A percentile compares a stretch with the other conserved stretches of the same genome.
phyloP scores from a whole-genome alignment of 2,329 filamentous ascomycete genomes.

The Monosporascus sp. region DNA sequence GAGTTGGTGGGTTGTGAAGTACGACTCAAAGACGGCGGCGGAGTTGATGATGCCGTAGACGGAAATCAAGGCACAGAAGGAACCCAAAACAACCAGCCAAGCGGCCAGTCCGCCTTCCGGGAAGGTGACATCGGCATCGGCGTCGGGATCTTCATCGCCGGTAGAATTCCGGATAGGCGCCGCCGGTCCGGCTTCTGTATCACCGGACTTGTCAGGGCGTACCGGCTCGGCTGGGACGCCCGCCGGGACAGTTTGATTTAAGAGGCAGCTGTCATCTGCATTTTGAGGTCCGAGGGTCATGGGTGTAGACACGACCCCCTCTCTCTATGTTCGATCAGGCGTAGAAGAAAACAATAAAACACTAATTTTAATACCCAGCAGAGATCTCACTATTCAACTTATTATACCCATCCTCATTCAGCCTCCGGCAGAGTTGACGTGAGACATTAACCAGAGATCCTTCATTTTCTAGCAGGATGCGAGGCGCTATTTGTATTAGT shows the following conservation, averaged over 20 bases:
- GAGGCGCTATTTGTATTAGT: neutral
- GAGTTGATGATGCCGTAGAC: conserved; percentile 70
- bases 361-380: neutral
- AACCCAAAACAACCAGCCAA: conserved; percentile 75
- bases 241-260: conserved; percentile 25
- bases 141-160: neutral
- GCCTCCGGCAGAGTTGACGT: neutral
- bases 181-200: neutral
- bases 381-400: neutral
- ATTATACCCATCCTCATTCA: neutral
- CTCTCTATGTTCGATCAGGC: neutral
- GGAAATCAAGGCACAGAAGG: conserved; percentile 65
- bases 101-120: conserved; percentile 69
- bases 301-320: neutral
- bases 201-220: conserved; percentile 12
- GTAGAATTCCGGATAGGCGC: neutral
- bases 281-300: conserved; percentile 17
- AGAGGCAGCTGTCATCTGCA: conserved; percentile 25
- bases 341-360: neutral
- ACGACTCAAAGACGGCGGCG: conserved; percentile 73
- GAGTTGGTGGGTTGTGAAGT: conserved; percentile 69
- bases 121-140: conserved; percentile 36
- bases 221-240: conserved; percentile 12
- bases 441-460: neutral
- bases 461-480: neutral